Evolutionary conservation across 2,329 filamentous ascomycete species (phyloP), one percentile per base, ranked within the genome.

Genomic region (Fusarium domesticum): DNA sequence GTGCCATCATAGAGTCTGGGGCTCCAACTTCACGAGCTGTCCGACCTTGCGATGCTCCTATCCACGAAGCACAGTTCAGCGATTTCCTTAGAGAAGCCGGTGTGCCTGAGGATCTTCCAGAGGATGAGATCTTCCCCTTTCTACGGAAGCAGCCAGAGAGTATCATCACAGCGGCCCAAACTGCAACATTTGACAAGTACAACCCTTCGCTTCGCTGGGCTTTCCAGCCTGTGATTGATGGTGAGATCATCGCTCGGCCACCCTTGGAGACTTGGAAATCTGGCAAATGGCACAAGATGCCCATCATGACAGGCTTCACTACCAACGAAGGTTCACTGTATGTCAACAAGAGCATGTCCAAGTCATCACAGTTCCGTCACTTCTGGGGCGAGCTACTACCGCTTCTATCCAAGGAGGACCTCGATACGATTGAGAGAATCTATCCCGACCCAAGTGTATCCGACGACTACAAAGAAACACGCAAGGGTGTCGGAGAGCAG

Each of bases 311-410:
- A 0, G 85, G 85, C 3, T 88, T 82, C 66, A 83, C 82, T 57
- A 77, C 78, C 31, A 83, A 88, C 54, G 85, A 89, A 62, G 85
- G 84, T 4, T 75, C 81, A 1, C 65, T 76, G 23, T 89, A 87
- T 56, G 77, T 87, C 1, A 75, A 82, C 0, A 65, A 70, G 20
- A 53, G 60, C 5, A 70, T 77, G 49, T 68, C 71, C 3, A 69
- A 67, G 2, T 66, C 74, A 1, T 65, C 64, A 0, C 70, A 82
- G 3, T 84, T 87, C 57, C 70, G 69, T 2, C 47, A 64, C 0
- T 87, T 88, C 62, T 87, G 85, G 68, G 63, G 66, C 0, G 69
- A 65, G 0, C 70, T 89, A 5, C 71, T 88, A 2, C 84, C 84
- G 0, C 68, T 72, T 1, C 67, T 87, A 5, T 68, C 69, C 4